A percentile compares a stretch with the other conserved stretches of the same genome.
These are phyloP conservation scores for Colletotrichum simmondsii DNA, from an alignment of 2,329 filamentous ascomycete genomes.

Conservation along the genomic window DNA sequence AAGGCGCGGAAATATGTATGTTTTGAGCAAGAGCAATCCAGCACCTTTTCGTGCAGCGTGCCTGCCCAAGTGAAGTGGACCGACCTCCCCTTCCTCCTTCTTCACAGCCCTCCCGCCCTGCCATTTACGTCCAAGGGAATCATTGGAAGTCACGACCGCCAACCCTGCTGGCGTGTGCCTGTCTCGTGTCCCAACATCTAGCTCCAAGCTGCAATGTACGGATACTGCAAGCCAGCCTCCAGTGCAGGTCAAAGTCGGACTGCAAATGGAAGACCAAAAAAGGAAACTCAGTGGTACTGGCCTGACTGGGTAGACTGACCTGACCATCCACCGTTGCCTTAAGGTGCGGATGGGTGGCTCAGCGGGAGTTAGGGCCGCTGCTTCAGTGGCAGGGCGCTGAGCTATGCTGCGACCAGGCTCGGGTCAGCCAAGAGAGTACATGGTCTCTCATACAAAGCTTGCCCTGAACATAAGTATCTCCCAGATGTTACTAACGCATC, in stretches of 20 bases:
- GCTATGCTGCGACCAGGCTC: background rate
- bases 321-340: background rate
- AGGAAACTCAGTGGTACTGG: background rate
- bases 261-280: background rate
- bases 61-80: conserved; percentile 22
- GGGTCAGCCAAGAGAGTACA: background rate
- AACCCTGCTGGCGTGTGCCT: background rate
- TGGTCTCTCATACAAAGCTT: background rate
- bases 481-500: background rate
- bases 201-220: background rate
- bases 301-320: background rate
- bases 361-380: background rate
- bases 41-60: background rate
- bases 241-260: background rate
- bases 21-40: conserved; percentile 28
- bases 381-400: background rate
- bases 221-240: background rate
- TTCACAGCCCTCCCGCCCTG: background rate
- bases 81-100: background rate
- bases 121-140: too few relatives aligned
- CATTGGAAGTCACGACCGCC: background rate
- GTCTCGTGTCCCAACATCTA: background rate
- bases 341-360: background rate
- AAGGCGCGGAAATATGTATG: conserved; percentile 33
- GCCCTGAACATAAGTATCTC: background rate